A percentile compares a stretch with the other conserved stretches of the same genome.
Conservation (phyloP, 225 moss, liverwort and hornwort genomes). For the Climacium dendroides region DNA sequence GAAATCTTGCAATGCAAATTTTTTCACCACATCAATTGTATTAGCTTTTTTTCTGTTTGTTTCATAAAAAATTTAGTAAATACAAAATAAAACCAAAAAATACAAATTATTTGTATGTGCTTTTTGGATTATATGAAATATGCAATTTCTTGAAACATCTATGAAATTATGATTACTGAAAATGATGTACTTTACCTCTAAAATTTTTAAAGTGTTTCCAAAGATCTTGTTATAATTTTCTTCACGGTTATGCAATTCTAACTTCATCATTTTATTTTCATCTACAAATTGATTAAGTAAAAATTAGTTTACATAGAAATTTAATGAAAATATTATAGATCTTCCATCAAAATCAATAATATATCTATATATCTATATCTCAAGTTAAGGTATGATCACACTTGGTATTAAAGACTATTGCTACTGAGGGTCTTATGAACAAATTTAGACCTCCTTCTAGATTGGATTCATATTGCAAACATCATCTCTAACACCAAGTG, state of each 20-base stretch:
- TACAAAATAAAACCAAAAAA: background rate
- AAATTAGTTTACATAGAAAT: background rate
- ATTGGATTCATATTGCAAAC: no score
- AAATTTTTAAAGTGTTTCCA: background rate
- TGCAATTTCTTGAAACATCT: background rate
- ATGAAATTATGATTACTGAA: background rate
- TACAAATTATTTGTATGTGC: rapidly evolving
- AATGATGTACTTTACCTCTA: background rate
- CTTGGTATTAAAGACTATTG: no score
- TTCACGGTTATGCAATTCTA: conserved; percentile 12
- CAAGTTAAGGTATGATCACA: no score
- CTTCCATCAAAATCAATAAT: background rate
- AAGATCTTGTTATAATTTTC: conserved; percentile 22
- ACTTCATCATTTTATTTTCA: conserved; percentile 15
- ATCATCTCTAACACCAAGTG: no score
- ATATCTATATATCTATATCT: no score
- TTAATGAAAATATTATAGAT: background rate
- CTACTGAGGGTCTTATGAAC: no score
- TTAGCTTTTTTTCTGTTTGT: background rate
- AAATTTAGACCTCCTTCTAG: no score
- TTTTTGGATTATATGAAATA: background rate
- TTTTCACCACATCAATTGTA: background rate
- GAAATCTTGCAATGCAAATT: background rate
- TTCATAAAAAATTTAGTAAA: background rate
- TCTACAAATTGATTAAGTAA: background rate